phyloP scores from a whole-genome alignment of 306 rosid species.

The Luffa aegyptiaca region DNA sequence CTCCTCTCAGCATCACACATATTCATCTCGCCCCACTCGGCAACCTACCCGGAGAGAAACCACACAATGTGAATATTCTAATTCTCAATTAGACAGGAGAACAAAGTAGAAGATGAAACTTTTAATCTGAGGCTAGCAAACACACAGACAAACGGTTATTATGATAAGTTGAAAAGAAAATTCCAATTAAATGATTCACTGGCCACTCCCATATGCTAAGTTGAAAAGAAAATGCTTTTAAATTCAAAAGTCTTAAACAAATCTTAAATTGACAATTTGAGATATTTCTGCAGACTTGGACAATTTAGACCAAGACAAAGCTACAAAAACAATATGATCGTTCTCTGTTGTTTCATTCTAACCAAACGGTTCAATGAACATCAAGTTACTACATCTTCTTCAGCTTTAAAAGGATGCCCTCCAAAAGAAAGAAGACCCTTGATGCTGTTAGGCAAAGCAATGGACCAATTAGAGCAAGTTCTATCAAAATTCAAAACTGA shows the following conservation, averaged over 20 bases:
- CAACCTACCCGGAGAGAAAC: conserved; percentile 38
- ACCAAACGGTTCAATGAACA: background rate
- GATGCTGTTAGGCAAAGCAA: background rate
- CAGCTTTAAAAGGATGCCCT: background rate
- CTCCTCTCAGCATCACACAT: conserved; percentile 98
- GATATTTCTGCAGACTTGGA: background rate
- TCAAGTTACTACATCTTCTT: background rate
- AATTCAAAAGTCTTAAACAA: background rate
- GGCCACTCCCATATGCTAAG: background rate
- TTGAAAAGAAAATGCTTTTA: background rate
- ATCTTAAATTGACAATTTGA: background rate
- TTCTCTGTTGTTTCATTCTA: background rate
- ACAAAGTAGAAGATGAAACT: background rate
- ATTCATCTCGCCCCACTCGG: conserved; percentile 96
- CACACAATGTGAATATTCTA: background rate
- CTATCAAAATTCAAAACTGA: background rate
- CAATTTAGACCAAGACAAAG: background rate
- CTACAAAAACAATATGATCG: background rate
- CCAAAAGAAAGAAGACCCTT: background rate
- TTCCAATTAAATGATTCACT: background rate
- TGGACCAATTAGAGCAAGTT: background rate
- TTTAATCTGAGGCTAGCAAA: background rate
- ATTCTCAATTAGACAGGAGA: background rate
- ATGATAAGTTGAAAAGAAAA: background rate
- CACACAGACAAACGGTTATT: background rate